A percentile compares a stretch with the other conserved stretches of the same genome.
phyloP scores from a whole-genome alignment of 805 yeast species.

The Candida yuanshanica region DNA sequence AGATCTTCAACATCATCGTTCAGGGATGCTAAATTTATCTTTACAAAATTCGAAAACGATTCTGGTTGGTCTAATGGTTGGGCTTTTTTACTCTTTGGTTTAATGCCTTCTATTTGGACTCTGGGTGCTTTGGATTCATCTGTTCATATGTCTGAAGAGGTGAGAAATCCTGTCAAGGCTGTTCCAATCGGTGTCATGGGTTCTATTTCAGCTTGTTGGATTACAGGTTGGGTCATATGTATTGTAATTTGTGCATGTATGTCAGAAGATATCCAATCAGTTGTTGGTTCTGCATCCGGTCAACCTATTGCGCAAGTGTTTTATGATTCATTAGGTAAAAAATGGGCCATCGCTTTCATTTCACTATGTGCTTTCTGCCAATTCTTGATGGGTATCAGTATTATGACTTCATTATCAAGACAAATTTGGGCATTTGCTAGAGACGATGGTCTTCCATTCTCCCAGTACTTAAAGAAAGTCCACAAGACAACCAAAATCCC shows the following conservation, averaged over 20 bases:
- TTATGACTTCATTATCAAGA: slow-evolving; percentile 56
- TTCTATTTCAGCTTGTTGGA: slow-evolving; percentile 48
- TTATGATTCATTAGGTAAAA: slow-evolving; percentile 55
- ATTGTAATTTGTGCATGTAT: slow-evolving; percentile 52
- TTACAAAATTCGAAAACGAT: slow-evolving; percentile 29
- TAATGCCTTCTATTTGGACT: slow-evolving; percentile 70
- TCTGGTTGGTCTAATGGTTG: slow-evolving; percentile 55
- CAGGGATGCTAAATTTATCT: background rate
- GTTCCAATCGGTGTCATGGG: slow-evolving; percentile 62
- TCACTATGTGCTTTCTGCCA: slow-evolving; percentile 52
- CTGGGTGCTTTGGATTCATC: slow-evolving; percentile 69
- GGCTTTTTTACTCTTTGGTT: slow-evolving; percentile 42
- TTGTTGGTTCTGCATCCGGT: slow-evolving; percentile 43
- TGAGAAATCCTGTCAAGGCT: slow-evolving; percentile 51
- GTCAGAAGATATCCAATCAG: slow-evolving; percentile 35
- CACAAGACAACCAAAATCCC: slow-evolving; percentile 57
- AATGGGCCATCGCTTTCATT: slow-evolving; percentile 66
- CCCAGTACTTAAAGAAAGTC: slow-evolving; percentile 50
- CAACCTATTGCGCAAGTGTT: slow-evolving; percentile 63
- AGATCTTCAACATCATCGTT: slow-evolving; percentile 6
- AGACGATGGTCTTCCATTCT: slow-evolving; percentile 68
- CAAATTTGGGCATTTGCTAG: slow-evolving; percentile 74
- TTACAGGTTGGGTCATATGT: slow-evolving; percentile 51
- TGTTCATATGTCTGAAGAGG: slow-evolving; percentile 69
- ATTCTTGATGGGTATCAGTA: slow-evolving; percentile 62